Percentiles rank a stretch among this genome's conserved stretches.
Evolutionary conservation across 768 basidiomycete species (phyloP).

Genomic region (Gymnopilus dilepis): DNA sequence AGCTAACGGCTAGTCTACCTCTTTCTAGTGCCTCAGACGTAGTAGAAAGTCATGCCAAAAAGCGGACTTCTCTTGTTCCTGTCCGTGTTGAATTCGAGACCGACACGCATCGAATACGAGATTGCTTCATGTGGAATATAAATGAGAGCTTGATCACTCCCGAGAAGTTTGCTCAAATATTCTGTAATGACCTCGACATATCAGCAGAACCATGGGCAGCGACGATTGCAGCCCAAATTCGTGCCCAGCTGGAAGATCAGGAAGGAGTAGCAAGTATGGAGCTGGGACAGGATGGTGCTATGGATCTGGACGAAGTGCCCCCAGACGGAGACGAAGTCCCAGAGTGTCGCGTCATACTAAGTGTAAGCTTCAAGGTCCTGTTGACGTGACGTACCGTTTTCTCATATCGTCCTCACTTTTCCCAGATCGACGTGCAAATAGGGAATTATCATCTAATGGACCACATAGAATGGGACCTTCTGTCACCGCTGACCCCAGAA

Average conservation of each 20-base stretch:
- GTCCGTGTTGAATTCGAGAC: conserved; percentile 96
- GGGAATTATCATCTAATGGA: conserved; percentile 90
- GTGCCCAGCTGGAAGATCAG: conserved; percentile 90
- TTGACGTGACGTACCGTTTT: not conserved
- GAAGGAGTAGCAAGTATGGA: conserved; percentile 83
- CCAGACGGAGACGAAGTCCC: conserved; percentile 60
- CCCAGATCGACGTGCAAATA: conserved; percentile 97
- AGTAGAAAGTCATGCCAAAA: conserved; percentile 65
- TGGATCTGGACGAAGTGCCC: conserved; percentile 48
- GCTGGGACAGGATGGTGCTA: conserved; percentile 61
- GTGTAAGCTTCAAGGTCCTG: conserved; percentile 51
- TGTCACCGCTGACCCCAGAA: conserved; percentile 89
- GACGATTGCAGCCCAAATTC: conserved; percentile 84
- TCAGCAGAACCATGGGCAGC: conserved; percentile 69
- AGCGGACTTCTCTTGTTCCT: conserved; percentile 69
- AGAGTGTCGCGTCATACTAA: conserved; percentile 83
- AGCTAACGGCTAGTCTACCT: too few species aligned
- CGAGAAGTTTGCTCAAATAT: conserved; percentile 81
- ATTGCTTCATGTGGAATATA: conserved; percentile 96
- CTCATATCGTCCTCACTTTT: conserved; percentile 5
- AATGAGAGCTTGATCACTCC: conserved; percentile 88
- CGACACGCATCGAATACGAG: conserved; percentile 88
- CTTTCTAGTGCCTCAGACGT: conserved; percentile 71
- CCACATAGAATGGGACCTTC: conserved; percentile 99
- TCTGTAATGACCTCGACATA: conserved; percentile 89